Percentiles rank a stretch among this genome's conserved stretches.
Evolutionary conservation across 2,329 filamentous ascomycete genomes (phyloP).

Genomic region (Ceratocystis cubensis): DNA sequence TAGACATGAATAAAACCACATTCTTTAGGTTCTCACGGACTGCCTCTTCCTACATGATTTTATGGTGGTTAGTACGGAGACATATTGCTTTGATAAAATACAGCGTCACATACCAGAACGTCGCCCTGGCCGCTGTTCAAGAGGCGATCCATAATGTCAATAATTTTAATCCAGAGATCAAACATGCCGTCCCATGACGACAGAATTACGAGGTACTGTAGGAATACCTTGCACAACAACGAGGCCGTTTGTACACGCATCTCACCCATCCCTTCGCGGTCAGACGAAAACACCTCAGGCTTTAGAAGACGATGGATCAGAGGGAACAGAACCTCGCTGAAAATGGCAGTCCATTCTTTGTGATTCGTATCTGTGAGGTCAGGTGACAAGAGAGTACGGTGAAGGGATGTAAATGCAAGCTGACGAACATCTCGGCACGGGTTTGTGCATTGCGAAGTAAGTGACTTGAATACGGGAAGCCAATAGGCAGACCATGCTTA

Average conservation of each 20-base stretch:
- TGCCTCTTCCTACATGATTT: slow-evolving; percentile 61
- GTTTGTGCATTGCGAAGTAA: slow-evolving; percentile 85
- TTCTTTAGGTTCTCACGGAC: slow-evolving; percentile 95
- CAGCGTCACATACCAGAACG: slow-evolving; percentile 52
- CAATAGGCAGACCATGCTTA: slow-evolving; percentile 94
- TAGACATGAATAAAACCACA: slow-evolving; percentile 87
- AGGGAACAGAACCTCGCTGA: slow-evolving; percentile 85
- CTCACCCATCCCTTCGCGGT: slow-evolving; percentile 87
- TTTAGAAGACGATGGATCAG: slow-evolving; percentile 78
- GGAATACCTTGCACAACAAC: slow-evolving; percentile 84
- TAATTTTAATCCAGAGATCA: slow-evolving; percentile 80
- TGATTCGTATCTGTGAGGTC: slow-evolving; percentile 74
- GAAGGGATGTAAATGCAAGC: slow-evolving; percentile 72
- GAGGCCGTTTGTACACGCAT: slow-evolving; percentile 86
- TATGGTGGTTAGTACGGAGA: neutral
- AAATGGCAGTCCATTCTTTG: slow-evolving; percentile 89
- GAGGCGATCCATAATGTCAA: slow-evolving; percentile 87
- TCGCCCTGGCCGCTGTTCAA: slow-evolving; percentile 94
- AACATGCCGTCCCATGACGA: slow-evolving; percentile 80
- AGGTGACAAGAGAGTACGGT: slow-evolving; percentile 72
- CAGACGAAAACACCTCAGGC: slow-evolving; percentile 85
- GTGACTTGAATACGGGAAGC: slow-evolving; percentile 81
- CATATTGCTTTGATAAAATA: neutral
- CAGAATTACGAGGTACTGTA: slow-evolving; percentile 80
- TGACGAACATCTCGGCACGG: slow-evolving; percentile 87